A percentile compares a stretch with the other conserved stretches of the same genome.
Evolutionary conservation across 1,284 basidiomycete species (phyloP).

Genomic region (Malassezia yamatoensis): DNA sequence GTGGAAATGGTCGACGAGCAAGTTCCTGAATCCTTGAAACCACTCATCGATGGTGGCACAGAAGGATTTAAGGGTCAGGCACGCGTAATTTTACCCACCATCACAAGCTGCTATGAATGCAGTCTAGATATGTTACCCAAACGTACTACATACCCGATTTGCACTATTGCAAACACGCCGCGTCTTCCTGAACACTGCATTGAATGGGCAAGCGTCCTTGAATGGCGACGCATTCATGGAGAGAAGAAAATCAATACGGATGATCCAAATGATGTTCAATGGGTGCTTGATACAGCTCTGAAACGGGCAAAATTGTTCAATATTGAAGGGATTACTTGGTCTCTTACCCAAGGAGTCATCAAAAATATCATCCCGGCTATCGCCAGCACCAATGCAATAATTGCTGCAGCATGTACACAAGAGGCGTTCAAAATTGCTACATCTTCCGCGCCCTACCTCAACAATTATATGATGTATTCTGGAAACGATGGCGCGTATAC

Average conservation of each 20-base stretch:
- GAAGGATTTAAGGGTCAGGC: slow-evolving; percentile 99
- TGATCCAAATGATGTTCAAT: slow-evolving; percentile 89
- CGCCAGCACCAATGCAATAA: slow-evolving; percentile 44
- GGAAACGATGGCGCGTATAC: slow-evolving; percentile 95
- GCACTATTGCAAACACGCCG: slow-evolving; percentile 97
- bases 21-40: slow-evolving; percentile 83
- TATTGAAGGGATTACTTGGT: slow-evolving; percentile 96
- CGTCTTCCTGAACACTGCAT: slow-evolving; percentile 97
- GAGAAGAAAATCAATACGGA: slow-evolving; percentile 53
- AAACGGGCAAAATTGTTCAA: slow-evolving; percentile 74
- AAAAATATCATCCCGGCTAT: slow-evolving; percentile 96
- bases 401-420: slow-evolving; percentile 80
- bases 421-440: slow-evolving; percentile 99
- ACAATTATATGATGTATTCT: slow-evolving; percentile 86
- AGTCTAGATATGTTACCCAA: slow-evolving; percentile 97
- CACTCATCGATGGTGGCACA: slow-evolving; percentile 97
- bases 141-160: slow-evolving; percentile 92
- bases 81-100: slow-evolving; percentile 86
- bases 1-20: slow-evolving; percentile 75
- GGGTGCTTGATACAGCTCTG: slow-evolving; percentile 72
- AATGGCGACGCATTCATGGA: slow-evolving; percentile 73
- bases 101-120: slow-evolving; percentile 96
- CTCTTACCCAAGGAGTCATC: slow-evolving; percentile 92
- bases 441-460: slow-evolving; percentile 78
- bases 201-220: slow-evolving; percentile 98